Evolutionary conservation across 768 basidiomycete species (phyloP).

Genomic region (Mycena kentingensis): DNA sequence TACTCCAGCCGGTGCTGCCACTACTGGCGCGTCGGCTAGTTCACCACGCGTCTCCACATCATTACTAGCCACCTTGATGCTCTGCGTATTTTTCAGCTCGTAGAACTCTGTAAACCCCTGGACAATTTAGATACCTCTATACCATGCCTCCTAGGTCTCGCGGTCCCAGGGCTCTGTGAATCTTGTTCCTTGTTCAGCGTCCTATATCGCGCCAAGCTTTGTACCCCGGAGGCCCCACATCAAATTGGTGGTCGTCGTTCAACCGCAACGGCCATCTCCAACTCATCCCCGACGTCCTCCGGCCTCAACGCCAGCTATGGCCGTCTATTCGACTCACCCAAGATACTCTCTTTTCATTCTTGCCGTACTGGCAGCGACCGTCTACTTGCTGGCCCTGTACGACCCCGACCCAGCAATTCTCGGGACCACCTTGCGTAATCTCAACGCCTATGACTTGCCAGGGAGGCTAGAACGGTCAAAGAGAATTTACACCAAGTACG

Average conservation of each 20-base stretch:
- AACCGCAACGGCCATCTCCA: background rate
- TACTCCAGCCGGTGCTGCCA: background rate
- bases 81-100: too few relatives aligned
- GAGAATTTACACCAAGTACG: constrained; percentile 49
- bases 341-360: constrained; percentile 51
- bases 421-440: constrained; percentile 17
- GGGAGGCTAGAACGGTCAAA: constrained; percentile 45
- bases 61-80: too few relatives aligned
- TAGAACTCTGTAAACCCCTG: too few relatives aligned
- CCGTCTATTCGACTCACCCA: constrained; percentile 48
- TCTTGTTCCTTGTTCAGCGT: background rate
- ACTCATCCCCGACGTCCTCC: background rate
- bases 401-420: constrained; percentile 24
- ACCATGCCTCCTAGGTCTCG: background rate
- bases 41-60: background rate
- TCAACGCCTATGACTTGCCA: constrained; percentile 38
- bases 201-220: too few relatives aligned
- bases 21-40: background rate
- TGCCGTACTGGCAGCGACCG: constrained; percentile 42
- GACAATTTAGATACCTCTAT: background rate
- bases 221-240: too few relatives aligned
- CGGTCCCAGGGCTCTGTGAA: background rate
- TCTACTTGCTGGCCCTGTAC: constrained; percentile 49
- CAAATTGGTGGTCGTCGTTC: background rate
- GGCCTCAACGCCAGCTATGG: too few relatives aligned